Conservation (phyloP, 495 filamentous ascomycete genomes). For the Parmelia sp. region DNA sequence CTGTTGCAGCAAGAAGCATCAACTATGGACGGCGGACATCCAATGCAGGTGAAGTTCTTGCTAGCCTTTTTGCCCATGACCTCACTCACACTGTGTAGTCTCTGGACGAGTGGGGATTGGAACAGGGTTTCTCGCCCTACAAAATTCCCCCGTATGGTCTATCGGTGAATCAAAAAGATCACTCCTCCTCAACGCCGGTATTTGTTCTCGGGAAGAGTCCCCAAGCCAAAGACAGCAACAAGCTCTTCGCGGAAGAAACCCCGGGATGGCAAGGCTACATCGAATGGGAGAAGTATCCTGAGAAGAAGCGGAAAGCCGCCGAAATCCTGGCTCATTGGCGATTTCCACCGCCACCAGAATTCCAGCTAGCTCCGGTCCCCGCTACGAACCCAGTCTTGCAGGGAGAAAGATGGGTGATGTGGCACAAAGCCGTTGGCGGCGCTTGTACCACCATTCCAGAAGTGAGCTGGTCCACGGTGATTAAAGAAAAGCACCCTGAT, state of each 20-base stretch:
- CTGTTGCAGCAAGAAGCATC: not conserved
- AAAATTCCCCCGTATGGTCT: constrained; percentile 33
- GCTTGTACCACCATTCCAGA: constrained; percentile 34
- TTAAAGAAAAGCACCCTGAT: constrained; percentile 54
- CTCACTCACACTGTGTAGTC: not conserved
- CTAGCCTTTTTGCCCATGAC: not conserved
- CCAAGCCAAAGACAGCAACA: not conserved
- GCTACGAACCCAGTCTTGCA: not conserved
- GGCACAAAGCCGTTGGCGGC: not conserved
- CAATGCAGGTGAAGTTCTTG: not conserved
- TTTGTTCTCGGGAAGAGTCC: not conserved
- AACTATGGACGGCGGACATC: not conserved
- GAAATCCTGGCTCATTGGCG: constrained; percentile 49
- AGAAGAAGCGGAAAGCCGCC: constrained; percentile 54
- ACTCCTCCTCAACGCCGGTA: not conserved
- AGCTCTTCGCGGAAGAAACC: not conserved
- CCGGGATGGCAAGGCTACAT: constrained; percentile 28
- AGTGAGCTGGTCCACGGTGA: constrained; percentile 52
- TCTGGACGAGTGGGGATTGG: constrained; percentile 49
- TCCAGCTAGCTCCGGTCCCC: not conserved
- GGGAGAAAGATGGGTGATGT: not conserved
- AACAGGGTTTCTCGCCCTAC: constrained; percentile 44
- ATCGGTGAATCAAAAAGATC: not conserved
- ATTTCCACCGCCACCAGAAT: constrained; percentile 3
- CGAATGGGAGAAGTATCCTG: constrained; percentile 65